Evolutionary conservation across 768 basidiomycete genomes (phyloP).

Genomic region (Rhodotorula graminis): DNA sequence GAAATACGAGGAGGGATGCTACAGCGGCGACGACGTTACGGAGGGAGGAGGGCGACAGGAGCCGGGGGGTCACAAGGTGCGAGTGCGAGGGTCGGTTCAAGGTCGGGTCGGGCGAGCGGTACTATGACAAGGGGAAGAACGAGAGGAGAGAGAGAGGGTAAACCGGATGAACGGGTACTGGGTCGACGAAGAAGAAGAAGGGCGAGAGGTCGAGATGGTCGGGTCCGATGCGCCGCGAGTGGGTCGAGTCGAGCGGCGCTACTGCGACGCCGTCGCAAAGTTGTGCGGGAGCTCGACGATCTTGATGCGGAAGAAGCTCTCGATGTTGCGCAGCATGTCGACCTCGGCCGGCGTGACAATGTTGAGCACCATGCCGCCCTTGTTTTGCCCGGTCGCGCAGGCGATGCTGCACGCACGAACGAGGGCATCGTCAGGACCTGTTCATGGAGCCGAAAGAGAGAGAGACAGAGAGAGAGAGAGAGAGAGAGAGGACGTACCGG

Average conservation of each 20-base stretch:
- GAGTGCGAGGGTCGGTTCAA: neutral
- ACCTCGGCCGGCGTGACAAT: conserved; percentile 65
- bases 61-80: too few species aligned
- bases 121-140: neutral
- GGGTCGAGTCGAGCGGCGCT: too few species aligned
- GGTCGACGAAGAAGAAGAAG: neutral
- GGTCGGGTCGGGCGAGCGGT: neutral
- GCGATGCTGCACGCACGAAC: conserved; percentile 65
- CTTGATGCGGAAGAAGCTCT: conserved; percentile 72
- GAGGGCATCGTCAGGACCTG: too few species aligned
- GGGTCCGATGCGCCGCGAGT: neutral
- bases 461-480: neutral
- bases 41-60: neutral
- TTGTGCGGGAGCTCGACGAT: conserved; percentile 31
- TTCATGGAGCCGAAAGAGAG: too few species aligned
- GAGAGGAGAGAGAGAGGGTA: neutral
- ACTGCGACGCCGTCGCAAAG: conserved; percentile 14
- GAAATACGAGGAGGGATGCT: too few species aligned
- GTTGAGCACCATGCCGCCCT: conserved; percentile 69
- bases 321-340: conserved; percentile 96
- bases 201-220: neutral
- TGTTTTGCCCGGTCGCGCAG: conserved; percentile 60
- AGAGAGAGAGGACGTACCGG: conserved; percentile 54
- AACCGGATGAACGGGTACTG: neutral
- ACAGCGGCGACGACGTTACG: neutral